Evolutionary conservation across 176 grass and related monocot genomes (phyloP), one percentile per base, ranked within the genome.

Genomic region (Dactylis glomerata): DNA sequence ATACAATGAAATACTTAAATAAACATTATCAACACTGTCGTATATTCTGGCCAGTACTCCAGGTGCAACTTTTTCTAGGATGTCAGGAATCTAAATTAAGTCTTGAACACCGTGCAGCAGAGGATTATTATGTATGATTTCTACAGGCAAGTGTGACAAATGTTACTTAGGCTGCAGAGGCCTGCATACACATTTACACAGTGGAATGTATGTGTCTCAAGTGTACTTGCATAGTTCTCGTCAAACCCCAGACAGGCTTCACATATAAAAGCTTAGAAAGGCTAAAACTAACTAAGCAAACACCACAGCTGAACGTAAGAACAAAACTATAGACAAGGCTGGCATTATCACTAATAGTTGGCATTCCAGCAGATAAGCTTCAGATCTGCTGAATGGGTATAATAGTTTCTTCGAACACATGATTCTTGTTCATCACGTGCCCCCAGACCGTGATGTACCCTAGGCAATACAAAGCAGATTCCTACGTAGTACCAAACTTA

Each of bases 291-390:
- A 58, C 22, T 54, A n/a, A 56, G 36, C 49, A 68, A 81, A 58
- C 38, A 32, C 36, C 5, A 36, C 67, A 10, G 24, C 47, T 55
- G 24, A 24, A 73, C 57, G 17, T 5, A 72, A 64, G 37, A 26
- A 40, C 49, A 73, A 27, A 83, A 51, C 6, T 12, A 31, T 61
- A 38, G 24, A 14, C 38, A 24, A 52, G 31, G 37, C 65, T 12
- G 67, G 31, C 31, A 79, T 74, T 34, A 47, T 86, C 66, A 58
- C 79, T 85, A 36, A 16, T 71, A 82, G 16, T 69, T 59, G 72
- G 83, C 73, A 78, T 87, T 76, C 61, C 89, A 62, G 85, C 81
- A 91, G 76, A 85, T 80, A 84, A 76, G 68, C 30, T 87, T 91
- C 41, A 76, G 76, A 80, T 81, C 85, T 84, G 81, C 81, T 1